Base-by-base conservation (phyloP, 805 yeast species). In the Kazachstania africana region DNA sequence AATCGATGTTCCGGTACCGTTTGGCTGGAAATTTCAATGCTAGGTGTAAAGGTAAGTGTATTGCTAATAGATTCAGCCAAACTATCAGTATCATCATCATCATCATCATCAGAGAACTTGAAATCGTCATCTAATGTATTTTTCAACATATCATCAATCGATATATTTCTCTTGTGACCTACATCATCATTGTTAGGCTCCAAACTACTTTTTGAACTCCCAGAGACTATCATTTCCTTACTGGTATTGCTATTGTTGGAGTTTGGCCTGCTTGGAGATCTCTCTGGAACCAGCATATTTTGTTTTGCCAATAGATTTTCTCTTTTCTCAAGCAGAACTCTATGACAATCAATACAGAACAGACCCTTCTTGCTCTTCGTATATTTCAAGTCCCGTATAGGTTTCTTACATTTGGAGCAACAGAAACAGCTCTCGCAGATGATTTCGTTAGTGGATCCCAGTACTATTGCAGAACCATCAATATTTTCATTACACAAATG, bases 361-460 rank as follows among this genome's bases (percentile, higher is more conserved):
- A 91, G 62, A 0, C 98, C 98, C 48, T 81, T 85, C 26, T 88
- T 77, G 0, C 97, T 91, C 50, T 94, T 69, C 10, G 97, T 97
- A 52, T 91, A 91, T 39, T 85, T 67, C 42, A 87, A 61, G 57
- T 91, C 95, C 49, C 81, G 93, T 38, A 91, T 88, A 36, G 79
- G 78, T 39, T 72, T 72, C 51, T 79, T 80, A 62, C 98, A 91
- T 45, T 83, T 78, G 32, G 93, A 74, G 57, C 98, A 91, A 44
- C 75, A 75, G 60, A 91, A 91, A 57, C 98, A 91, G 28, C 67
- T 66, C 4, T 94, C 75, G 55, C 98, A 91, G 54, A 83, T 91
- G 4, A 97, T 95, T 51, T 82, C 88, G 45, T 91, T 93, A 2
- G 97, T 85, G 1, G 97, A 85, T n/a, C n/a, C n/a, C 12, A 56